These are phyloP conservation scores for Psidium guajava DNA, from an alignment of 345 rosid species.

Conservation along the genomic window DNA sequence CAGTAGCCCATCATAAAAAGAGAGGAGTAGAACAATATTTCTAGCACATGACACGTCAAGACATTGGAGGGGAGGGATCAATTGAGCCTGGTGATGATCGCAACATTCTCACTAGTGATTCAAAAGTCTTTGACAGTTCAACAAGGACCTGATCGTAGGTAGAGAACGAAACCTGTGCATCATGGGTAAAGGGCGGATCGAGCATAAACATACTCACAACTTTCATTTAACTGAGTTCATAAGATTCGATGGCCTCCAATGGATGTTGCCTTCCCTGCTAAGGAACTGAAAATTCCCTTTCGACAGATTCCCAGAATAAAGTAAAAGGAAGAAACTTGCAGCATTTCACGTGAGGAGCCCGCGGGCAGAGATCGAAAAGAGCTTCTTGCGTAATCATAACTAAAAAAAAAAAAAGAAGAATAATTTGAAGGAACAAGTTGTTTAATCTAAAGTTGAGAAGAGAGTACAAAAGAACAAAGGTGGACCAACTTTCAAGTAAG, in stretches of 20 bases:
- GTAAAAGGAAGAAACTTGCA: constrained; percentile 1
- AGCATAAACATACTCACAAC: neutral
- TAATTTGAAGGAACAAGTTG: neutral
- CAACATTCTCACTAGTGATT: neutral
- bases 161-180: neutral
- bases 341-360: constrained; percentile 1
- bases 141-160: neutral
- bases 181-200: neutral
- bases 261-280: constrained; percentile 26
- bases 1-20: neutral
- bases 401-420: neutral
- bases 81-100: neutral
- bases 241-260: neutral
- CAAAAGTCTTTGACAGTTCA: neutral
- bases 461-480: constrained; percentile 3
- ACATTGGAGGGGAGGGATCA: neutral
- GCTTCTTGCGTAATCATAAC: neutral
- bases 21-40: neutral
- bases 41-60: neutral
- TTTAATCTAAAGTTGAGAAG: neutral
- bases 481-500: constrained; percentile 5
- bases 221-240: neutral
- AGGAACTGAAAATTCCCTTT: constrained; percentile 14
- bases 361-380: neutral
- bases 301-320: neutral